Base-by-base conservation (phyloP, 1,139 yeast genomes). In the Taiozyma sp. region DNA sequence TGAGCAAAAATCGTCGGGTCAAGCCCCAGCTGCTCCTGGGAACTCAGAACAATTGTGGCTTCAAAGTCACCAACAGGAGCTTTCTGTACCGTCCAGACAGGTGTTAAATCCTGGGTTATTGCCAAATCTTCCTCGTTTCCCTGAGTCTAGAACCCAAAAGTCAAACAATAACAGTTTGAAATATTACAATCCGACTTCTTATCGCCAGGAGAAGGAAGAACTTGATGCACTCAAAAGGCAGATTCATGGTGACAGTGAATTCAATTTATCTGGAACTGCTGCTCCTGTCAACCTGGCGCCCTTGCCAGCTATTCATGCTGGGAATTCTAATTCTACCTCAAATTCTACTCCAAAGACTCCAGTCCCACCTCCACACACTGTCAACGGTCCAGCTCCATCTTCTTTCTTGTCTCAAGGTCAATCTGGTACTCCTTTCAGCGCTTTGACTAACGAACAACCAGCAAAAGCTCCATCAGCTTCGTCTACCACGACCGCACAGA, bases 331-430 rank as follows among this genome's bases (percentile, higher is more conserved):
- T 19, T 32, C 8, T 7, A 2, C 9, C 9, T 32, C n/a, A 6
- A 32, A 32, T 32, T 7, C 16, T 14, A 14, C 24, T 19, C 3
- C 24, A 16, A 10, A 38, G 23, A 38, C 50, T 3, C 54, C 55
- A 22, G 30, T 44, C 7, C 57, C 49, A 6, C 61, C 60, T n/a
- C 56, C 55, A 13, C 60, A 54, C 29, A 27, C 22, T 7, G 48
- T 51, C 7, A 47, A n/a, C 27, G 46, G 45, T 4, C 44, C 51
- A 0, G 46, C 54, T 8, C 54, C 58, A 9, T 53, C 60, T 1
- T 54, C 57, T 6, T 32, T 48, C 3, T 43, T 46, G 7, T 38
- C 41, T 12, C 41, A 16, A 10, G 41, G 24, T 14, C 23, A 22
- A 4, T 23, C 28, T 32, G 36, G 19, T 32, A 32, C 36, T n/a